A percentile compares a stretch with the other conserved stretches of the same genome.
Evolutionary conservation across 2,329 filamentous ascomycete genomes (phyloP).

Genomic region (Aspergillus sp.): DNA sequence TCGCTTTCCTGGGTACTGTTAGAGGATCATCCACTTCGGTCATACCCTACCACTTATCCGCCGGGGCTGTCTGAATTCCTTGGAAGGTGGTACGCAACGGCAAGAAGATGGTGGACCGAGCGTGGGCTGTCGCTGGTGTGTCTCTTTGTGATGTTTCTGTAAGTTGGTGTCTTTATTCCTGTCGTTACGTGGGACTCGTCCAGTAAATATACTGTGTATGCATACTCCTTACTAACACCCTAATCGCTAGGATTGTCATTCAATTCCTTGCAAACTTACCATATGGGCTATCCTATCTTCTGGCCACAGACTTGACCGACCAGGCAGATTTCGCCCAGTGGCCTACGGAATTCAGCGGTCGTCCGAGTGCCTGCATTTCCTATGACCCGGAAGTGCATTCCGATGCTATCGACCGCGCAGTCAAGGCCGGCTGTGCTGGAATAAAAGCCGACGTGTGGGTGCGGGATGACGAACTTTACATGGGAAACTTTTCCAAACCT

Average conservation of each 20-base stretch:
- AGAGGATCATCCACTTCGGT: slow-evolving; percentile 36
- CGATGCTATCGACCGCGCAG: slow-evolving; percentile 21
- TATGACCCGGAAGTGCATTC: slow-evolving; percentile 17
- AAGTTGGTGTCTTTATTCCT: neutral
- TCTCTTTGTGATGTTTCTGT: slow-evolving; percentile 26
- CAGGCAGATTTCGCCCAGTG: slow-evolving; percentile 11
- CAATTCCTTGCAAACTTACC: slow-evolving; percentile 23
- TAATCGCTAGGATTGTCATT: slow-evolving; percentile 15
- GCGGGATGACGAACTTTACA: slow-evolving; percentile 11
- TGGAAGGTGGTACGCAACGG: slow-evolving; percentile 12
- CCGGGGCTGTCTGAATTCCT: slow-evolving; percentile 25
- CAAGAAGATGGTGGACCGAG: slow-evolving; percentile 22
- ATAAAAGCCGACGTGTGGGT: slow-evolving; percentile 28
- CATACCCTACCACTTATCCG: slow-evolving; percentile 30
- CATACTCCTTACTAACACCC: too few species aligned
- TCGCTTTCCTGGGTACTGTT: slow-evolving; percentile 22
- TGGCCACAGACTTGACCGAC: slow-evolving; percentile 7
- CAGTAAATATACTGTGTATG: too few species aligned
- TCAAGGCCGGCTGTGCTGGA: slow-evolving; percentile 26
- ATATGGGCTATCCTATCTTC: slow-evolving; percentile 16
- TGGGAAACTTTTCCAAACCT: slow-evolving; percentile 21
- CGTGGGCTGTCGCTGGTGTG: slow-evolving; percentile 21
- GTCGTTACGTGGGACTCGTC: too few species aligned
- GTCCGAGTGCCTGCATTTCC: slow-evolving; percentile 21
- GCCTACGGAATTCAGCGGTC: slow-evolving; percentile 12